These are phyloP conservation scores for Pseudopithomyces maydicus DNA, from an alignment of 2,329 filamentous ascomycete species.

Conservation along the genomic window DNA sequence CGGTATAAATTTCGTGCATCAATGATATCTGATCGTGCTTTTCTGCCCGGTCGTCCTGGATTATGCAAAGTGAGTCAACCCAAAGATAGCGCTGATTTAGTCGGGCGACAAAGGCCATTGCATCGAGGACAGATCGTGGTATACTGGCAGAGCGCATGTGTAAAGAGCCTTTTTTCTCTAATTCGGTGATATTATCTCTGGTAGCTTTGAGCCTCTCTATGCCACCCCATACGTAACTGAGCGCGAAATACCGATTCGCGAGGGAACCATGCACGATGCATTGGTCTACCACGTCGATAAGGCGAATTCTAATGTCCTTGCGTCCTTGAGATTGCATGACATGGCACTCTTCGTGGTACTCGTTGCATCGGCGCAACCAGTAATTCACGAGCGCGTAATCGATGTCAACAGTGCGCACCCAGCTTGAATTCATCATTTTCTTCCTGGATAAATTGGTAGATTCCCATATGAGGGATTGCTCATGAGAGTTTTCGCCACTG, in stretches of 20 bases:
- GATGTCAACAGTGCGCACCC: not conserved
- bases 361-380: not conserved
- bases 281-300: not conserved
- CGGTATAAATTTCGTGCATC: not conserved
- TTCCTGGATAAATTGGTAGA: not conserved
- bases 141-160: not conserved
- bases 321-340: not conserved
- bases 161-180: not conserved
- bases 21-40: not conserved
- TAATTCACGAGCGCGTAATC: not conserved
- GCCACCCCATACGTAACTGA: not conserved
- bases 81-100: not conserved
- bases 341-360: not conserved
- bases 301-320: not conserved
- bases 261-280: not conserved
- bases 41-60: not conserved
- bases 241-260: not conserved
- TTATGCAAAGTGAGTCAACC: not conserved
- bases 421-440: not conserved
- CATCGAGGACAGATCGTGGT: not conserved
- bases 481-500: not conserved
- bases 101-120: not conserved
- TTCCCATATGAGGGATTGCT: not conserved
- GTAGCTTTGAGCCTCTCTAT: not conserved
- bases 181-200: not conserved